A percentile compares a stretch with the other conserved stretches of the same genome.
Conservation (phyloP, 345 rosid genomes). For the Salix dunnii region DNA sequence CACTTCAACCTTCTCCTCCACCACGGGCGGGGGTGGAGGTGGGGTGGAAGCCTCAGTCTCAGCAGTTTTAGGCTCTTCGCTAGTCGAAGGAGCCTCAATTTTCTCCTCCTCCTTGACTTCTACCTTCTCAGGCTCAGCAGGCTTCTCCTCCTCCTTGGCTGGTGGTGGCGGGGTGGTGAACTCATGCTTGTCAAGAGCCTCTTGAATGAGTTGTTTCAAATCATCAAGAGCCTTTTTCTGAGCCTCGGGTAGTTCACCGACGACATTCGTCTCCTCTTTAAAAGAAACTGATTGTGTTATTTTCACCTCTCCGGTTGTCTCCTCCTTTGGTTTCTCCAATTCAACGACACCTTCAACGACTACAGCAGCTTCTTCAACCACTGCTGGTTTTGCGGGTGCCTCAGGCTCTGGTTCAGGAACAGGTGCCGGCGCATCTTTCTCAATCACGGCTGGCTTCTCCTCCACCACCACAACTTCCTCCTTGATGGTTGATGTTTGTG, state of each 20-base stretch:
- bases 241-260: conserved; percentile 20
- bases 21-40: conserved; percentile 15
- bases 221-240: conserved; percentile 32
- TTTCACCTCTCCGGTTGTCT: conserved; percentile 4
- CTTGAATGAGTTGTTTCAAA: conserved; percentile 22
- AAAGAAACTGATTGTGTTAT: conserved; percentile 14
- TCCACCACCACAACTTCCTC: conserved; percentile 30
- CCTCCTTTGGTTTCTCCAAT: conserved; percentile 19
- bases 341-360: neutral
- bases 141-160: conserved; percentile 18
- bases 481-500: neutral
- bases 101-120: conserved; percentile 7
- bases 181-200: conserved; percentile 26
- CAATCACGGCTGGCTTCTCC: conserved; percentile 13
- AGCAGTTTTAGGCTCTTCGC: conserved; percentile 8
- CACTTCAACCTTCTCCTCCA: conserved; percentile 8
- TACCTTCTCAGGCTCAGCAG: conserved; percentile 5
- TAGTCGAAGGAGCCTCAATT: neutral
- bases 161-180: conserved; percentile 20
- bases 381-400: conserved; percentile 1
- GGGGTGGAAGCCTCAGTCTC: neutral
- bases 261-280: conserved; percentile 27
- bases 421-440: conserved; percentile 32
- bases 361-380: neutral
- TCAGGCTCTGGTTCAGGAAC: conserved; percentile 32